phyloP scores from a whole-genome alignment of 1,139 yeast species.

The Lodderomyces metapsilosis region DNA sequence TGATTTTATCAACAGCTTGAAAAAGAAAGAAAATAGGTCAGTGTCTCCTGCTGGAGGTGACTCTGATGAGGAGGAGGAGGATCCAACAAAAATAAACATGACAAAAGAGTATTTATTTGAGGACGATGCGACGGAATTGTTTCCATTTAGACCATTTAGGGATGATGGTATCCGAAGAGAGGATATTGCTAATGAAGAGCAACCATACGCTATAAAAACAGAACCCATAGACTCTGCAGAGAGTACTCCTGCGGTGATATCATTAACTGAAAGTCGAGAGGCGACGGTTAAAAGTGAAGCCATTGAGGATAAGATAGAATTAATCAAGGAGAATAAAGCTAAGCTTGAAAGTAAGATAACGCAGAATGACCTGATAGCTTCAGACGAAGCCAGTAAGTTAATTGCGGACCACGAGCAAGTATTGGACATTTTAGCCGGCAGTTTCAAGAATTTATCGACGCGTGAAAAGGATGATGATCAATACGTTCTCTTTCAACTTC shows the following conservation, averaged over 20 bases:
- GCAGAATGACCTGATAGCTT: constrained; percentile 29
- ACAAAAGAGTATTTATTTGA: constrained; percentile 54
- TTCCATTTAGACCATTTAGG: constrained; percentile 45
- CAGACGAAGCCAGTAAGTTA: constrained; percentile 32
- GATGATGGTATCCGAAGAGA: constrained; percentile 14
- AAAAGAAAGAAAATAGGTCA: constrained; percentile 20
- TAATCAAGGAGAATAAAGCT: constrained; percentile 28
- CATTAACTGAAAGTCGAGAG: constrained; percentile 19
- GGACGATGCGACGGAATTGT: constrained; percentile 43
- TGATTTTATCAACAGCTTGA: constrained; percentile 40
- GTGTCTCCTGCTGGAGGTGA: constrained; percentile 13
- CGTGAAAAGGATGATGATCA: constrained; percentile 16
- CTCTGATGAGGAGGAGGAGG: constrained; percentile 33
- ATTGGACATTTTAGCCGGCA: constrained; percentile 25
- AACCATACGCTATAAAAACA: constrained; percentile 4
- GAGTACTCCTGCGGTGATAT: constrained; percentile 13
- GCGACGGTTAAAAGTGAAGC: constrained; percentile 36
- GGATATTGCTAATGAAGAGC: constrained; percentile 8
- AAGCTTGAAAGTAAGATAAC: constrained; percentile 30
- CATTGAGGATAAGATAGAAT: constrained; percentile 28
- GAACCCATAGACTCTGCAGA: constrained; percentile 13
- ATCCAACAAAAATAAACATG: constrained; percentile 56
- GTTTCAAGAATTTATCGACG: constrained; percentile 24
- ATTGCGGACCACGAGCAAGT: constrained; percentile 33
- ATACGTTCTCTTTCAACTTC: constrained; percentile 67